phyloP scores from a whole-genome alignment of 2,329 filamentous ascomycete species.

The Penicillium sp. region DNA sequence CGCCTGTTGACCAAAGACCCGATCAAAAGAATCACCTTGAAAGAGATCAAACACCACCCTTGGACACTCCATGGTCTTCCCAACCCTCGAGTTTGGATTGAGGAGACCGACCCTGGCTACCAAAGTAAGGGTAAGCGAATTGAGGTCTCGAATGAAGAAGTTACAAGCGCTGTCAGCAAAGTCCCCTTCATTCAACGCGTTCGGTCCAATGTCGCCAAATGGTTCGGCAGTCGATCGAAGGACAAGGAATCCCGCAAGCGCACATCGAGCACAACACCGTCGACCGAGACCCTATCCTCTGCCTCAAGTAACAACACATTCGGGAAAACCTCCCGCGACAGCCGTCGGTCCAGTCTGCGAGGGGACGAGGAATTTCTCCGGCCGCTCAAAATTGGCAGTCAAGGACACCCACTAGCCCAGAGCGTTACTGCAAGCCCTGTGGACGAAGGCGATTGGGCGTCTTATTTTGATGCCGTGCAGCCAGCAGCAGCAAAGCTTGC shows the following conservation, averaged over 20 bases:
- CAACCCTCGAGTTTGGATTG: slow-evolving; percentile 73
- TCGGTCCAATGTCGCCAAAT: slow-evolving; percentile 65
- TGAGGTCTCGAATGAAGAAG: slow-evolving; percentile 81
- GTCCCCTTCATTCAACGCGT: slow-evolving; percentile 79
- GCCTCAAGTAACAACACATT: slow-evolving; percentile 49
- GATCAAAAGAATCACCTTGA: slow-evolving; percentile 73
- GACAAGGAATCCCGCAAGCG: slow-evolving; percentile 41
- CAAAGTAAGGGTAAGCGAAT: slow-evolving; percentile 75
- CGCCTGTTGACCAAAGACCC: slow-evolving; percentile 84
- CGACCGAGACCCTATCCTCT: slow-evolving; percentile 46
- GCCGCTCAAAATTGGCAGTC: slow-evolving; percentile 42
- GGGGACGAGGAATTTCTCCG: slow-evolving; percentile 51
- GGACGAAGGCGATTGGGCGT: slow-evolving; percentile 24
- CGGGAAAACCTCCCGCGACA: slow-evolving; percentile 45
- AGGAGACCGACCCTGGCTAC: slow-evolving; percentile 77
- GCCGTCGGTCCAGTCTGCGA: slow-evolving; percentile 49
- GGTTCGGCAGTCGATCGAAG: slow-evolving; percentile 40
- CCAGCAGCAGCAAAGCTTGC: slow-evolving; percentile 10
- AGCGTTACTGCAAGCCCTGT: slow-evolving; percentile 65
- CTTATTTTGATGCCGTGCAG: slow-evolving; percentile 31
- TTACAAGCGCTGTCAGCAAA: slow-evolving; percentile 81
- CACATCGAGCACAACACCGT: slow-evolving; percentile 46
- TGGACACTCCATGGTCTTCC: slow-evolving; percentile 77
- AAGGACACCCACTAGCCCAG: slow-evolving; percentile 62
- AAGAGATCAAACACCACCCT: slow-evolving; percentile 85